A percentile compares a stretch with the other conserved stretches of the same genome.
Evolutionary conservation across 2,329 filamentous ascomycete species (phyloP).

Genomic region (Diaporthe citriasiana): DNA sequence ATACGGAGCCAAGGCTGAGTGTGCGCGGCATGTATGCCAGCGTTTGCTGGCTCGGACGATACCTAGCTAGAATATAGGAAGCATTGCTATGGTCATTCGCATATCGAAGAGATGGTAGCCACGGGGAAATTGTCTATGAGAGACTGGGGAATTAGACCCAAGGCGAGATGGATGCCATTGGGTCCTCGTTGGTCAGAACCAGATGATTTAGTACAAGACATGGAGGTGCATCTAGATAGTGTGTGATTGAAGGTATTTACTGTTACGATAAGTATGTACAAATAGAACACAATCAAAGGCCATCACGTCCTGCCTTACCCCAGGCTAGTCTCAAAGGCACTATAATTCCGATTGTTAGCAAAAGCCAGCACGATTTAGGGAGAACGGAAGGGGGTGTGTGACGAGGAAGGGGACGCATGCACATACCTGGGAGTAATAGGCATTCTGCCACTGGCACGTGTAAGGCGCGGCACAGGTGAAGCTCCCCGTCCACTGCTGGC

Average conservation of each 20-base stretch:
- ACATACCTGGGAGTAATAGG: constrained; percentile 38
- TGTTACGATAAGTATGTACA: constrained; percentile 24
- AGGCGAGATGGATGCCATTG: no score
- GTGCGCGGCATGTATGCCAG: neutral
- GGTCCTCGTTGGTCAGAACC: no score
- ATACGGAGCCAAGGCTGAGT: neutral
- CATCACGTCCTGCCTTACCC: neutral
- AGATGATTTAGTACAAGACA: neutral
- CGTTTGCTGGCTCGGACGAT: neutral
- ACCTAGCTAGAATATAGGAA: neutral
- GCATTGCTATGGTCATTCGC: no score
- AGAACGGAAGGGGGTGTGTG: no score
- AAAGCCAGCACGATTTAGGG: neutral
- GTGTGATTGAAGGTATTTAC: constrained; percentile 14
- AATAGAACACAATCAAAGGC: constrained; percentile 1
- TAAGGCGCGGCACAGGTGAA: constrained; percentile 29
- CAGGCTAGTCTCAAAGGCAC: constrained; percentile 24
- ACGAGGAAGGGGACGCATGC: neutral
- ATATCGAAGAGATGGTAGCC: no score
- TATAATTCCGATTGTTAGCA: constrained; percentile 1
- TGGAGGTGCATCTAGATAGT: neutral
- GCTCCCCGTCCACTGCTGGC: constrained; percentile 30
- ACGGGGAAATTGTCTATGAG: neutral
- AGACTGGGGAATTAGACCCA: neutral
- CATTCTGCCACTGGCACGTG: constrained; percentile 34